These are phyloP conservation scores for Astrocystis sublimbata DNA, from an alignment of 495 filamentous ascomycete genomes.

Conservation along the genomic window DNA sequence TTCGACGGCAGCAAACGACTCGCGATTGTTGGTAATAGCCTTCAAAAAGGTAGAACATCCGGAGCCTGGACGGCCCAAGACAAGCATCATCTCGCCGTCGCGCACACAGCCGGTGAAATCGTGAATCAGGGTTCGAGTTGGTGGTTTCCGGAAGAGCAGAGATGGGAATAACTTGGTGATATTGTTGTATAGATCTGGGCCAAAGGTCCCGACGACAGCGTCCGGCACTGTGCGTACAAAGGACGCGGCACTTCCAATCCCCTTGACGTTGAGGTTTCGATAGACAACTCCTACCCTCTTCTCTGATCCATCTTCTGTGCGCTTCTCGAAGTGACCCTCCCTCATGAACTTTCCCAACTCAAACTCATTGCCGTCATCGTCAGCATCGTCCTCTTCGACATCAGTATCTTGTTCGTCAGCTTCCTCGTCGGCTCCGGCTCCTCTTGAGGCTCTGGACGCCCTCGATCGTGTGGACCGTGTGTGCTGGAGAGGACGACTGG, in stretches of 20 bases:
- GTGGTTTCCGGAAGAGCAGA: conserved; percentile 48
- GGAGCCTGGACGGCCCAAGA: conserved; percentile 76
- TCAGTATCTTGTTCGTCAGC: conserved; percentile 36
- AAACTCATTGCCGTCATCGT: conserved; percentile 61
- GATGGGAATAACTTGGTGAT: conserved; percentile 63
- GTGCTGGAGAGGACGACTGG: conserved; percentile 22
- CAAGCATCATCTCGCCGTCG: conserved; percentile 80
- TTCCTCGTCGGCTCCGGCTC: conserved; percentile 22
- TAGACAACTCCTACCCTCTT: conserved; percentile 88
- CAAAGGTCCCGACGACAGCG: conserved; percentile 80
- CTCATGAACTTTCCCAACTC: conserved; percentile 73
- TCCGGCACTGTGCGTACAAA: conserved; percentile 76
- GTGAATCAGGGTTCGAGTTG: conserved; percentile 64
- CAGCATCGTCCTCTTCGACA: conserved; percentile 34
- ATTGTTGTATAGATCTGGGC: conserved; percentile 76
- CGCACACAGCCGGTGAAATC: conserved; percentile 78
- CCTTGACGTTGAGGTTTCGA: conserved; percentile 76
- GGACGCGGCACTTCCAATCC: conserved; percentile 63
- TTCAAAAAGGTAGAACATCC: conserved; percentile 83
- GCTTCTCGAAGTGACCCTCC: conserved; percentile 79
- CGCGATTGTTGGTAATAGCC: conserved; percentile 70
- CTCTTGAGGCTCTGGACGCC: too few relatives aligned
- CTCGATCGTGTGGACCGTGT: conserved; percentile 10
- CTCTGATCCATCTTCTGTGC: conserved; percentile 66
- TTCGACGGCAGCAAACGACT: conserved; percentile 62